Base-by-base conservation (phyloP, 2,329 filamentous ascomycete species). In the Tricladium varicosporioides region DNA sequence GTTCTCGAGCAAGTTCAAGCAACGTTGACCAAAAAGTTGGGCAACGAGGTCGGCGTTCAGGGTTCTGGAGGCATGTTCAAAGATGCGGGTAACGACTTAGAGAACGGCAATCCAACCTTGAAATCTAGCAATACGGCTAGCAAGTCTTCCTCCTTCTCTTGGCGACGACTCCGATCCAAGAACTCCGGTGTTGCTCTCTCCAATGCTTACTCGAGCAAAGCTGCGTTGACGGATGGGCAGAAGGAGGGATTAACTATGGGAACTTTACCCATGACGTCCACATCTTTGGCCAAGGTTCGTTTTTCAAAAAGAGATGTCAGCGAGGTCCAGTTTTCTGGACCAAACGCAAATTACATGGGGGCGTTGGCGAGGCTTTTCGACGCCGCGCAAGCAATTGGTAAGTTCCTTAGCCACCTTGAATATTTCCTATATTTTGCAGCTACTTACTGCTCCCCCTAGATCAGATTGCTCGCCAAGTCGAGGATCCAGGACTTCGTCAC, bases 401-500 rank as follows among this genome's bases (percentile, higher is more conserved):
- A 79, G 86, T 75, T 58, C 4, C 22, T 27, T 27, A 7, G 22
- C 3, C 7, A 27, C 7, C 22, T 27, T 27, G 4, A 7, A 53
- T 8, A 53, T 33, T 10, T 44, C 14, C 13, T 53, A 52, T 15
- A n/a, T 16, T 47, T 49, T 53, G 68, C 4, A 11, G 16, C 75
- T 57, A 75, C 61, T 27, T 36, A 58, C 49, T 22, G 18, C 3
- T 19, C 1, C 22, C 19, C 54, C 42, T 66, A 96, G 92, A 97
- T 78, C 91, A 95, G 84, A 93, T 97, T 72, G 91, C 92, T 53
- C 89, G 93, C 63, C 93, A 97, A 77, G 92, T 97, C 48, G 93
- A 97, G 71, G 93, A 97, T 70, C 93, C 93, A 5, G 93, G 93
- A 9, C 82, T 97, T 54, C 89, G 90, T 65, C 91, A 94, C 73